These are phyloP conservation scores for Trichoderma erinaceum DNA, from an alignment of 495 filamentous ascomycete species.

Conservation along the genomic window DNA sequence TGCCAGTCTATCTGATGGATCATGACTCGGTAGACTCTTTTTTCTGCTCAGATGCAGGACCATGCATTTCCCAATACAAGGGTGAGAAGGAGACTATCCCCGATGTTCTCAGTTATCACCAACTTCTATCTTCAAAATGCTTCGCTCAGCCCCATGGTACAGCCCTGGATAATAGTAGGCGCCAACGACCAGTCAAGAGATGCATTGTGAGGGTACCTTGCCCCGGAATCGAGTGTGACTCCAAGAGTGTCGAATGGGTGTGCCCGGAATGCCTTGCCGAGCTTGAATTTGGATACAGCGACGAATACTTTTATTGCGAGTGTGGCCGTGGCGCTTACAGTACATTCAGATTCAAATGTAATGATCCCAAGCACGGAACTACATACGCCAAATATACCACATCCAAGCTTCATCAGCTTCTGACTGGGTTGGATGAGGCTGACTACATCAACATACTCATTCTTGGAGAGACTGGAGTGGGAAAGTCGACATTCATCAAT, in stretches of 20 bases:
- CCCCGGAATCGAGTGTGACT: conserved; percentile 24
- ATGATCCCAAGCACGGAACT: conserved; percentile 20
- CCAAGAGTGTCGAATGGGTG: conserved; percentile 24
- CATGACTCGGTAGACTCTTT: conserved; percentile 24
- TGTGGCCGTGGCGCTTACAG: conserved; percentile 28
- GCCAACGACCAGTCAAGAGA: conserved; percentile 22
- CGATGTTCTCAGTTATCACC: conserved; percentile 23
- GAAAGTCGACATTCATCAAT: conserved; percentile 44
- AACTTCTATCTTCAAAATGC: conserved; percentile 23
- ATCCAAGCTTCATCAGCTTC: not conserved
- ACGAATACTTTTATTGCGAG: conserved; percentile 33
- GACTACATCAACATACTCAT: conserved; percentile 39
- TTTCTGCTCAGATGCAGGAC: conserved; percentile 13
- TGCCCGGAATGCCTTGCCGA: conserved; percentile 26
- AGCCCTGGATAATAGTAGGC: conserved; percentile 17
- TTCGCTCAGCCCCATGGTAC: conserved; percentile 18
- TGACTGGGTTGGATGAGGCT: conserved; percentile 21
- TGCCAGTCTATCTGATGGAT: conserved; percentile 18
- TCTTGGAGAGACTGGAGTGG: conserved; percentile 40
- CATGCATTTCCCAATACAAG: conserved; percentile 21
- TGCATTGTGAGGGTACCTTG: conserved; percentile 29
- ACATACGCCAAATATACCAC: conserved; percentile 15
- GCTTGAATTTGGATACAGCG: conserved; percentile 30
- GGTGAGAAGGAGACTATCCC: conserved; percentile 14
- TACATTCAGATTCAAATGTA: conserved; percentile 31